Percentiles rank a stretch among this genome's conserved stretches.
These are phyloP conservation scores for Dictyostelium intermedium DNA, from an alignment of 78 protist species.

Conservation along the genomic window DNA sequence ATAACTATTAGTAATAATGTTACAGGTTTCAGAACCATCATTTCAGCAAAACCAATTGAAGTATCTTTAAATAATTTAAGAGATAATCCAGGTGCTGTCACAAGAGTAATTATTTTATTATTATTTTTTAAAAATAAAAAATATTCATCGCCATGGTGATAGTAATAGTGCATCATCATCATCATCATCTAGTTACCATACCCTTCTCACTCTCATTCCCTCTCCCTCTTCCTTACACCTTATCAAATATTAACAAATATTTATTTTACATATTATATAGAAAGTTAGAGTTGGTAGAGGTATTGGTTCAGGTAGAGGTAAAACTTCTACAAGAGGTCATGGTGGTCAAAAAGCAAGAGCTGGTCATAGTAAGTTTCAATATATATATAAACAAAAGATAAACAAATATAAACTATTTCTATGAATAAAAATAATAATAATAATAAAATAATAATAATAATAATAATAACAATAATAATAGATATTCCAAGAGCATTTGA, in stretches of 20 bases:
- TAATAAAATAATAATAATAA: neutral
- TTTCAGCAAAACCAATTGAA: constrained; percentile 7
- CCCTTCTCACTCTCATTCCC: too few species aligned
- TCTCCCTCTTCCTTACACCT: neutral
- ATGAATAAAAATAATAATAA: neutral
- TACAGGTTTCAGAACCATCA: constrained; percentile 18
- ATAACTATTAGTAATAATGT: neutral
- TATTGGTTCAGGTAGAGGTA: constrained; percentile 88
- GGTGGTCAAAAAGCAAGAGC: constrained; percentile 89
- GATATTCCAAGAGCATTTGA: constrained; percentile 84
- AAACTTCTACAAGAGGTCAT: constrained; percentile 87
- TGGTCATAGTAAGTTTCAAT: constrained; percentile 64
- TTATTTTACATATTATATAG: neutral
- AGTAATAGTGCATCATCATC: neutral
- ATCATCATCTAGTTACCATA: neutral
- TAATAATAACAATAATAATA: neutral
- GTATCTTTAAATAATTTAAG: constrained; percentile 58
- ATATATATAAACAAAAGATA: neutral
- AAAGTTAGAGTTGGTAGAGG: constrained; percentile 87
- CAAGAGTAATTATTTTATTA: constrained; percentile 21
- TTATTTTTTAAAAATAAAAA: neutral
- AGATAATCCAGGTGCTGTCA: constrained; percentile 78
- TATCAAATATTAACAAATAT: neutral
- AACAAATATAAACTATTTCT: neutral
- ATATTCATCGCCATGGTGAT: neutral